Base-by-base conservation (phyloP, 768 basidiomycete genomes). In the Kwoniella sp. region DNA sequence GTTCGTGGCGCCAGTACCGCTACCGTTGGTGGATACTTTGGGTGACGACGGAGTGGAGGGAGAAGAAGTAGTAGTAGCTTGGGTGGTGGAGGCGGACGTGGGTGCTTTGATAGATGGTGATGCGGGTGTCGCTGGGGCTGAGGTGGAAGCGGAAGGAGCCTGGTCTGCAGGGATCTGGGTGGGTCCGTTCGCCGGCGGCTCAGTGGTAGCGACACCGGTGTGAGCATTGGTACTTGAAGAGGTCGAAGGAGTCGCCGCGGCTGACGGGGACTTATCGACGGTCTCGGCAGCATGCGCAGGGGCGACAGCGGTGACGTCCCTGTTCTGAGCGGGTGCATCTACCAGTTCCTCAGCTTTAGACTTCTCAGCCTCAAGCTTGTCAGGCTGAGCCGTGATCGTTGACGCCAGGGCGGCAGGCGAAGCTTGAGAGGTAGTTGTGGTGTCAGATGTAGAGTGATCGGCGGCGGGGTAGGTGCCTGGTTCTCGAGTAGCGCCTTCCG, bases 401-500 rank as follows among this genome's bases (percentile, higher is more conserved):
- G 3, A 45, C 41, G 20, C 41, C 41, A 45, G 41, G 41, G 31
- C n/a, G 53, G 25, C 22, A 17, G 41, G 4, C 8, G 41, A 3
- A 45, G 17, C 41, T 3, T 8, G 11, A 45, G 5, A 7, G 41
- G 41, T 11, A 45, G 41, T 7, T 11, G 15, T 17, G 4, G 11
- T 45, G 41, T 45, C 41, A 17, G 30, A 15, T 13, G 41, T 30
- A 30, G 58, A 31, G 55, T 73, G 72, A n/a, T 71, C 65, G 17
- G 61, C 67, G 15, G 59, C 30, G 37, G 73, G 70, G 66, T 74
- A 73, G 1, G 56, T 23, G 28, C 68, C 72, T 13, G 73, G 73
- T 57, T 67, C 51, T 31, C 73, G 54, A 4, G 62, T 65, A 0
- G 73, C 69, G 12, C 70, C 72, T 20, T 67, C 59, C 15, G 25